phyloP scores from a whole-genome alignment of 2,329 filamentous ascomycete genomes.

The Emericellopsis atlantica region DNA sequence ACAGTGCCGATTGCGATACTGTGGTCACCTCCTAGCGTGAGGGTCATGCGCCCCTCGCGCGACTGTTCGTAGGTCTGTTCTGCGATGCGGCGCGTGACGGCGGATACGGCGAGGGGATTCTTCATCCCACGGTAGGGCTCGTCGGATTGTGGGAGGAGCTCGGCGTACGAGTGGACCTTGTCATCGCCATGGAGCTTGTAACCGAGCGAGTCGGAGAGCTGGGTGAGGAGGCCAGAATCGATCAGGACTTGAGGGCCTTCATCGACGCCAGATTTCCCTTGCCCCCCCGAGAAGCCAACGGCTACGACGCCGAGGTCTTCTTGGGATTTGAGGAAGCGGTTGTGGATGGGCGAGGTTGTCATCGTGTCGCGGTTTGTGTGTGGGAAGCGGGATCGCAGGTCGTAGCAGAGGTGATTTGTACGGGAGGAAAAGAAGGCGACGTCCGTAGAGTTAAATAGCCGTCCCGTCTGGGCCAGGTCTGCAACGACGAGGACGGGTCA shows the following conservation, averaged over 20 bases:
- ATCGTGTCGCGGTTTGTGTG: neutral
- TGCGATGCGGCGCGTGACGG: constrained; percentile 69
- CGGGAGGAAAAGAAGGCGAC: neutral
- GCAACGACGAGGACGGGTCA: no score
- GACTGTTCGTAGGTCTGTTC: constrained; percentile 83
- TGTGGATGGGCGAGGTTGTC: constrained; percentile 35
- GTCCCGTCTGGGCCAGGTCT: no score
- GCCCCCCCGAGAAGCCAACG: constrained; percentile 91
- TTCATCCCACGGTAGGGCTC: constrained; percentile 80
- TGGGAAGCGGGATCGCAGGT: neutral
- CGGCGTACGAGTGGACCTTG: constrained; percentile 68
- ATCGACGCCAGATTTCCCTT: constrained; percentile 89
- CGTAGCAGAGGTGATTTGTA: neutral
- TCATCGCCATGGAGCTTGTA: constrained; percentile 81
- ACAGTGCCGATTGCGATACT: constrained; percentile 92
- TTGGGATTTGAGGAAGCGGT: constrained; percentile 68
- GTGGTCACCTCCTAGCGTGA: constrained; percentile 94
- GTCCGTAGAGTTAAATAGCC: neutral
- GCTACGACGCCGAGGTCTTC: constrained; percentile 83
- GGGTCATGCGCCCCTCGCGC: constrained; percentile 67
- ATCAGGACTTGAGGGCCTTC: constrained; percentile 83
- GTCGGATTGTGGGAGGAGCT: constrained; percentile 59
- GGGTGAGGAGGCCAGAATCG: constrained; percentile 70
- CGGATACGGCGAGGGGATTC: constrained; percentile 75
- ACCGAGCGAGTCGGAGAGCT: constrained; percentile 73